Evolutionary conservation across 2,329 filamentous ascomycete species (phyloP).

Genomic region (Phaeoacremonium minimum): DNA sequence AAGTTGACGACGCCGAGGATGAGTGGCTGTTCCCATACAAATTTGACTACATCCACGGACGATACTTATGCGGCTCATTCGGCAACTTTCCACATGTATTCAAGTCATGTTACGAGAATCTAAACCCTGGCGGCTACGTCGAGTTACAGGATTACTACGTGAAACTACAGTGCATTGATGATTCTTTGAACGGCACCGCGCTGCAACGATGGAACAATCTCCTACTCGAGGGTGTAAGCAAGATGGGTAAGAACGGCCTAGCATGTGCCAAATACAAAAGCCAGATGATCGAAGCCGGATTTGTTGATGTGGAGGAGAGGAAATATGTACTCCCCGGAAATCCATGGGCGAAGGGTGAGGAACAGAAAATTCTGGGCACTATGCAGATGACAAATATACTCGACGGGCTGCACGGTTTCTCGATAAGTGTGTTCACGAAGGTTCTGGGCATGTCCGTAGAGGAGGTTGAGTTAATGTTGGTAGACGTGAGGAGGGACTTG

Average conservation of each 20-base stretch:
- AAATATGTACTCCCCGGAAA: slow-evolving; percentile 25
- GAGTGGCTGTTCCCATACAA: slow-evolving; percentile 13
- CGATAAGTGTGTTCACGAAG: slow-evolving; percentile 23
- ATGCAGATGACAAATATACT: slow-evolving; percentile 27
- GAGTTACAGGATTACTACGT: slow-evolving; percentile 17
- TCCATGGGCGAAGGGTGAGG: slow-evolving; percentile 27
- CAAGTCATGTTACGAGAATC: slow-evolving; percentile 11
- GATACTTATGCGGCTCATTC: slow-evolving; percentile 14
- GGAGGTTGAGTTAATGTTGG: slow-evolving; percentile 23
- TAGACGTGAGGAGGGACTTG: slow-evolving; percentile 23
- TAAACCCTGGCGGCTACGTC: slow-evolving; percentile 15
- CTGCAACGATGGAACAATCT: slow-evolving; percentile 14
- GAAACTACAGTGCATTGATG: slow-evolving; percentile 11
- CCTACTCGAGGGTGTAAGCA: slow-evolving; percentile 9
- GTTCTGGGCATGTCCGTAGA: slow-evolving; percentile 22
- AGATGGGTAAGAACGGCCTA: slow-evolving; percentile 7
- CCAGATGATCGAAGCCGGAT: slow-evolving; percentile 22
- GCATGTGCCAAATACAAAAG: slow-evolving; percentile 7
- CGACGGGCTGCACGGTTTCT: slow-evolving; percentile 24
- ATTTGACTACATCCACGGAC: slow-evolving; percentile 17
- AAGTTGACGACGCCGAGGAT: slow-evolving; percentile 18
- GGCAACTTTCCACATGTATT: slow-evolving; percentile 11
- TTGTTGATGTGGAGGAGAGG: slow-evolving; percentile 22
- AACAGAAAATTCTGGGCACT: slow-evolving; percentile 28
- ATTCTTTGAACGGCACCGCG: slow-evolving; percentile 11